Conservation (phyloP, 2,329 filamentous ascomycete genomes). For the Pyrenochaeta sp. region DNA sequence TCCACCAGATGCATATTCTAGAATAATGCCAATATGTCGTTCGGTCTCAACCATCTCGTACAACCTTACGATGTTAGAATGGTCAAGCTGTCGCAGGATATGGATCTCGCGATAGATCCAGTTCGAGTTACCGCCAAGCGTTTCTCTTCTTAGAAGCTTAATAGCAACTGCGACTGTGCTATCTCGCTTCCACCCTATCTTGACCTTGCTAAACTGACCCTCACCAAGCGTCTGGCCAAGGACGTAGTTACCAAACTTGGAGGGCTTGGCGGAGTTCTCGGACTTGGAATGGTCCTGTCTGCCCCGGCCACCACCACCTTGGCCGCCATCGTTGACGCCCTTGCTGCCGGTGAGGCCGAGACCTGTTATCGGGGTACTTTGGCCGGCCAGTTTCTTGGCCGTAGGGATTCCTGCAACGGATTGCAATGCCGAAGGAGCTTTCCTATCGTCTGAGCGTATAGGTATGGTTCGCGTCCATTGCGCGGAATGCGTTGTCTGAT, state of each 20-base stretch:
- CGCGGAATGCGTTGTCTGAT: too few relatives aligned
- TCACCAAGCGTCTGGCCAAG: slow-evolving; percentile 95
- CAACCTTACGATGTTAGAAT: slow-evolving; percentile 94
- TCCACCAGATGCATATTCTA: slow-evolving; percentile 97
- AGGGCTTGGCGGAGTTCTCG: slow-evolving; percentile 71
- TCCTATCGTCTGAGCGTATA: too few relatives aligned
- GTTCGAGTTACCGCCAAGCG: slow-evolving; percentile 84
- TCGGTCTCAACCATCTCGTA: slow-evolving; percentile 99
- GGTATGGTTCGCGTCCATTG: too few relatives aligned
- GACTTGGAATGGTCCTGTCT: slow-evolving; percentile 66
- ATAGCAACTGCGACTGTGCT: slow-evolving; percentile 93
- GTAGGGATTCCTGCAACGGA: slow-evolving; percentile 59
- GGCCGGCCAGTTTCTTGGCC: slow-evolving; percentile 49
- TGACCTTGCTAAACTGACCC: slow-evolving; percentile 98
- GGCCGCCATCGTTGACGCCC: slow-evolving; percentile 57
- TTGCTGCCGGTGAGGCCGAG: slow-evolving; percentile 60
- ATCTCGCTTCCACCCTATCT: slow-evolving; percentile 97
- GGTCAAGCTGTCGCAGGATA: slow-evolving; percentile 84
- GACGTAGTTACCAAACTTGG: slow-evolving; percentile 94
- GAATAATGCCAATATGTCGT: slow-evolving; percentile 94
- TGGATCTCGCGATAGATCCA: slow-evolving; percentile 96
- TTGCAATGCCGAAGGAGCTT: too few relatives aligned
- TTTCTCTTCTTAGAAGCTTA: slow-evolving; percentile 94
- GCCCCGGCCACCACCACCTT: slow-evolving; percentile 53
- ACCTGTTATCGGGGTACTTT: slow-evolving; percentile 55